Evolutionary conservation across 192 early-diverging fungal species (phyloP).

Genomic region (Umbelopsis sp.): DNA sequence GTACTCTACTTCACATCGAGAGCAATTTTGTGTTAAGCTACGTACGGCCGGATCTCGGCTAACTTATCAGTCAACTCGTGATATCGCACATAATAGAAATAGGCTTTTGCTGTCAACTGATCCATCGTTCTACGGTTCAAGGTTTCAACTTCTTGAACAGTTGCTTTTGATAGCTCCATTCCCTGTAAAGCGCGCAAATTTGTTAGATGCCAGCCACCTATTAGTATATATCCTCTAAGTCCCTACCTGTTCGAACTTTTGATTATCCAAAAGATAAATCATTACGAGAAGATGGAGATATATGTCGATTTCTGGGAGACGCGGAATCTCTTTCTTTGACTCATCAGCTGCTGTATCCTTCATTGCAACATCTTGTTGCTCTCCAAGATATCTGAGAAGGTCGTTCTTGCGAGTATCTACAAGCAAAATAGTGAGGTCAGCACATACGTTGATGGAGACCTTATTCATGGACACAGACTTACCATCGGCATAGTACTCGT

Average conservation of each 20-base stretch:
- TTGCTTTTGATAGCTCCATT: slow-evolving; percentile 62
- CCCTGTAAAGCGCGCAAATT: slow-evolving; percentile 51
- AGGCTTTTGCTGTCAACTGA: slow-evolving; percentile 84
- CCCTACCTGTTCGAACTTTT: slow-evolving; percentile 66
- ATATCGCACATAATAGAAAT: slow-evolving; percentile 94
- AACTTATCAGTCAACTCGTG: slow-evolving; percentile 76
- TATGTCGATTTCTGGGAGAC: slow-evolving; percentile 78
- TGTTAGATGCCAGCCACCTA: neutral
- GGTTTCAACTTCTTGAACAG: slow-evolving; percentile 63
- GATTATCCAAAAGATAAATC: slow-evolving; percentile 82
- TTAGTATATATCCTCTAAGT: neutral
- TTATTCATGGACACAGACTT: slow-evolving; percentile 6
- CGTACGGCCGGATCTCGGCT: slow-evolving; percentile 77
- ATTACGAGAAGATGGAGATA: slow-evolving; percentile 83
- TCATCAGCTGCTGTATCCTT: slow-evolving; percentile 51
- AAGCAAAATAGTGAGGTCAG: slow-evolving; percentile 3
- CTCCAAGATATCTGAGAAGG: slow-evolving; percentile 39
- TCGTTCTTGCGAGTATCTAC: slow-evolving; percentile 35
- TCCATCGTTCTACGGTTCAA: slow-evolving; percentile 91
- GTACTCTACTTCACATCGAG: neutral
- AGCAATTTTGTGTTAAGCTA: slow-evolving; percentile 17
- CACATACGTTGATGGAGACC: neutral
- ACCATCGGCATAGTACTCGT: slow-evolving; percentile 55
- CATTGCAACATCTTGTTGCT: slow-evolving; percentile 42
- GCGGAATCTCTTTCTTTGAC: slow-evolving; percentile 27